Conservation (phyloP, 768 basidiomycete species). For the Hortiboletus campestris region DNA sequence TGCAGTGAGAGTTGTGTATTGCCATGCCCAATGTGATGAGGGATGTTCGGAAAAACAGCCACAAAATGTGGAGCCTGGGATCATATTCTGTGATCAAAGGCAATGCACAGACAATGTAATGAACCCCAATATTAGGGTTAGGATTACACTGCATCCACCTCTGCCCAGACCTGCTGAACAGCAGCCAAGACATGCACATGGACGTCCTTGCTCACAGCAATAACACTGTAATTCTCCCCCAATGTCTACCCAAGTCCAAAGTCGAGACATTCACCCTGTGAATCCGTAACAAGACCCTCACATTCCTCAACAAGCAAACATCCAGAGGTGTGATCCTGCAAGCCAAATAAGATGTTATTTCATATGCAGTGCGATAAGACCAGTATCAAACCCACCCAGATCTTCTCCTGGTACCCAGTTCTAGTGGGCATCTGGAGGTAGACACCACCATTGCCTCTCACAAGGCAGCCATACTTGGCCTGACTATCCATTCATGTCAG, state of each 20-base stretch:
- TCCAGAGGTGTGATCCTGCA: constrained; percentile 88
- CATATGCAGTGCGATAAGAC: no score
- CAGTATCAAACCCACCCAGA: constrained; percentile 66
- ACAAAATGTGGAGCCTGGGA: no score
- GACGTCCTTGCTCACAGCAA: constrained; percentile 74
- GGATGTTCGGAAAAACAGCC: no score
- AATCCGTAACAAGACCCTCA: constrained; percentile 86
- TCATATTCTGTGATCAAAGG: no score
- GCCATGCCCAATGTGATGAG: no score
- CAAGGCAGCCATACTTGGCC: constrained; percentile 89
- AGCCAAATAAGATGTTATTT: neutral
- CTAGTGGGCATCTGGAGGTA: constrained; percentile 81
- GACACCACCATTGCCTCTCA: constrained; percentile 80
- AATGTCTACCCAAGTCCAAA: constrained; percentile 87
- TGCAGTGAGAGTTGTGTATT: no score
- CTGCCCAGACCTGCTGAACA: constrained; percentile 55
- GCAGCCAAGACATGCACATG: constrained; percentile 72
- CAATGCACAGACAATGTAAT: neutral
- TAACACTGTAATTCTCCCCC: constrained; percentile 82
- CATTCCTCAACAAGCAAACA: constrained; percentile 83
- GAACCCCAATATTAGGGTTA: neutral
- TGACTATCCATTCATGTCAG: constrained; percentile 93
- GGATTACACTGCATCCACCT: neutral
- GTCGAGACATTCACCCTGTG: constrained; percentile 71
- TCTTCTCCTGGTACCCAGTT: constrained; percentile 84